A percentile compares a stretch with the other conserved stretches of the same genome.
Evolutionary conservation across 306 rosid genomes (phyloP).

Genomic region (Sphenostylis stenocarpa): DNA sequence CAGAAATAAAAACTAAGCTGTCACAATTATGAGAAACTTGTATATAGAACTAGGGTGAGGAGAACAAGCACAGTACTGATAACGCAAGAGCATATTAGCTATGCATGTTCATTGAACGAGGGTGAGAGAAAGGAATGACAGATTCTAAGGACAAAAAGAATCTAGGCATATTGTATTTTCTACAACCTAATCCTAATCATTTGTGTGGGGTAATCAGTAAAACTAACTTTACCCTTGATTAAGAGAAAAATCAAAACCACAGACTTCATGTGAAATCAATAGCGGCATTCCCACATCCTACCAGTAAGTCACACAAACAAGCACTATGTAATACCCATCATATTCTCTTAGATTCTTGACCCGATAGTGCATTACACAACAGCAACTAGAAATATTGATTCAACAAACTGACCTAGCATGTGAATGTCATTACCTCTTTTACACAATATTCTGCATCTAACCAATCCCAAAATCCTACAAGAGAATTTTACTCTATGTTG

Average conservation of each 20-base stretch:
- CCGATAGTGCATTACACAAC: not conserved
- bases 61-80: not conserved
- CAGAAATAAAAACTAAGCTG: not conserved
- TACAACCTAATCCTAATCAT: not conserved
- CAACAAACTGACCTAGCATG: conserved; percentile 9
- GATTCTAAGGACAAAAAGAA: conserved; percentile 1
- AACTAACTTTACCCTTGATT: not conserved
- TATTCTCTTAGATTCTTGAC: not conserved
- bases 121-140: not conserved
- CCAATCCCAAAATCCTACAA: not conserved
- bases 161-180: not conserved
- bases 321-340: not conserved
- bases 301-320: not conserved
- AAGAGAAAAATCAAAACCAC: not conserved
- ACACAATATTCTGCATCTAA: not conserved
- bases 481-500: not conserved
- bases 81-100: not conserved
- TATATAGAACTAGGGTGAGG: not conserved
- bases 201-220: not conserved
- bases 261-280: not conserved
- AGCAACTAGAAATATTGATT: not conserved
- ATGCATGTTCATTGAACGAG: not conserved
- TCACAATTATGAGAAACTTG: conserved; percentile 4
- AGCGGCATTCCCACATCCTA: not conserved
- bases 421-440: not conserved